Percentiles rank a stretch among this genome's conserved stretches.
Conservation (phyloP, 306 rosid species). For the Quillaja saponaria region DNA sequence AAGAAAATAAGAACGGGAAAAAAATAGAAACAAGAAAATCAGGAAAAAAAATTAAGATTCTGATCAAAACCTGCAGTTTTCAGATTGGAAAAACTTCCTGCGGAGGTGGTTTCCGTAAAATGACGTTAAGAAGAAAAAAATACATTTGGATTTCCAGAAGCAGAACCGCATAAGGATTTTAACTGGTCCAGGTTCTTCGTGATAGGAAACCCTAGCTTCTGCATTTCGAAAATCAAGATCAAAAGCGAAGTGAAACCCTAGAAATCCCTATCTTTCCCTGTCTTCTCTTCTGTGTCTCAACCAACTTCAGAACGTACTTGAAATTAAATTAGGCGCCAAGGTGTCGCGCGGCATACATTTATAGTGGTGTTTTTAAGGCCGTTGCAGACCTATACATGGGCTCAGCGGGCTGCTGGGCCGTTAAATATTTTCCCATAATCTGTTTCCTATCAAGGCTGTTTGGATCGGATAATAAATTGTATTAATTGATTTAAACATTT, state of each 20-base stretch:
- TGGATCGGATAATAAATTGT: no score
- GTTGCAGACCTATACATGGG: no score
- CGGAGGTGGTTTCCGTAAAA: constrained; percentile 54
- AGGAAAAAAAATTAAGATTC: constrained; percentile 11
- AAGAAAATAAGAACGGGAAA: no score
- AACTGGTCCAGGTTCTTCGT: constrained; percentile 72
- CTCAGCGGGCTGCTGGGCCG: no score
- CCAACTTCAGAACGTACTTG: constrained; percentile 24
- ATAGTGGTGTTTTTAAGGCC: background rate
- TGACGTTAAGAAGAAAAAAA: constrained; percentile 49
- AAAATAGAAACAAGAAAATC: no score
- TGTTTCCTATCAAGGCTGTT: no score
- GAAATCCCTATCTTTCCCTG: constrained; percentile 24
- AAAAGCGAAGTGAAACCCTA: constrained; percentile 37
- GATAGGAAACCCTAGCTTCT: constrained; percentile 65
- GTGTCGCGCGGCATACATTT: constrained; percentile 27
- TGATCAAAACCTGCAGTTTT: constrained; percentile 78
- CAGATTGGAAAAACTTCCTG: constrained; percentile 73
- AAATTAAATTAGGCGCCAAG: constrained; percentile 49
- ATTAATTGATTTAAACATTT: no score
- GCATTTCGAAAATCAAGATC: constrained; percentile 33
- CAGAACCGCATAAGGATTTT: constrained; percentile 69
- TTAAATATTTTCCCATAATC: no score
- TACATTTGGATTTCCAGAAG: constrained; percentile 51
- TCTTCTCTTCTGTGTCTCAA: constrained; percentile 1